Base-by-base conservation (phyloP, 164 flowering plant species). In the Paratinospora sagittata region DNA sequence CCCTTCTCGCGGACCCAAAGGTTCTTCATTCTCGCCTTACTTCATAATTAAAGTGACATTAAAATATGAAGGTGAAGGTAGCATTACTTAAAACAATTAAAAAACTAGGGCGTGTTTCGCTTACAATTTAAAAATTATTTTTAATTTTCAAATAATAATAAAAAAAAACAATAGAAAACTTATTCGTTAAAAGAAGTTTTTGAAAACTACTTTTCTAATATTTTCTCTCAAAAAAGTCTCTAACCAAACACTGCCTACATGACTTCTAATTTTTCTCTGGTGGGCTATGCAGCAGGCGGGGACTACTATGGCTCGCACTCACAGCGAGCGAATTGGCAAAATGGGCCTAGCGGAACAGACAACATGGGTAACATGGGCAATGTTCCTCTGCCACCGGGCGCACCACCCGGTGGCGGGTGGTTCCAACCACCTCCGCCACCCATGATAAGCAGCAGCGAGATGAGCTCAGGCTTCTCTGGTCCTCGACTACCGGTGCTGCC, bases 391-490 rank as follows among this genome's bases (percentile, higher is more conserved):
- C 74, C 83, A 8, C 78, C 78, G 10, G 74, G 70, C 16, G 80
- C 62, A 1, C 60, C 58, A 8, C 70, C 57, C 0, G 41, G 39
- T 4, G 78, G 75, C n/a, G 82, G 69, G 2, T 73, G 81, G 80
- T 58, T 21, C 19, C 83, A 73, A 1, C 86, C 82, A 27, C 84
- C 78, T 2, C 86, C 82, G 16, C 78, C 84, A 9, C 69, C 65
- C 12, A 58, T 57, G 66, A 75, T 65, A 70, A 72, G 37, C 55
- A 71, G 78, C 37, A 17, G 82, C 33, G 89, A 81, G 2, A 62
- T 70, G 73, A 81, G 84, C 77, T 77, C 87, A 26, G 65, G 30
- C 27, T 75, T 13, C 77, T 83, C 84, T 13, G 85, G 79, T 1
- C 80, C 80, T 13, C 66, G 37, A 16, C 63, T 24, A 0, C 77